Base-by-base conservation (phyloP, 192 early-diverging fungal genomes). In the Coemansia erecta region DNA sequence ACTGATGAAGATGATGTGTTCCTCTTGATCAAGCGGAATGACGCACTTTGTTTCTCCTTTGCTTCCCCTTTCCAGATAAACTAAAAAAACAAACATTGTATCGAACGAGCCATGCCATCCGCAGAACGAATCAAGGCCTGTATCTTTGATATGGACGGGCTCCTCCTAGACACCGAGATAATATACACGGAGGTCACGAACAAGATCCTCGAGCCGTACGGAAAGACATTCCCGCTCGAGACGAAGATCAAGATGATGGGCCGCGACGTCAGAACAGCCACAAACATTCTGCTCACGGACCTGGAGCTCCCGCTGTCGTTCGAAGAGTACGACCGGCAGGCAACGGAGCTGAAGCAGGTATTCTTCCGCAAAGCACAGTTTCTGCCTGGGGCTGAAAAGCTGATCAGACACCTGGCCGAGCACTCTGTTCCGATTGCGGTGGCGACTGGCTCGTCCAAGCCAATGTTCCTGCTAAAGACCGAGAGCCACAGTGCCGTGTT, bases 121-220 rank as follows among this genome's bases (percentile, higher is more conserved):
- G 44, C 49, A 14, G 60, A 80, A 4, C 47, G 45, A 39, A 84
- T 88, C 28, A 82, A 83, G 47, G 80, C 85, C 37, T 88, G 87
- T 62, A 86, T 91, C 60, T 91, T 91, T 64, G 89, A 91, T 51
- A 91, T 91, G 89, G 90, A 91, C 52, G 90, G 90, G 35, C 81
- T 90, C 23, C 81, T 91, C 35, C 77, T 90, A 19, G 92, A 94
- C 66, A 95, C 94, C 9, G 94, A 97, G 78, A 78, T 82, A 17
- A 85, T 97, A 54, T 97, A 97, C 72, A 88, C 92, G 7, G 79
- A 90, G 65, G 93, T 94, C 17, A 91, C 92, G 8, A 83, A 87
- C 82, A 84, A 74, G 78, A 88, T 98, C 55, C 77, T 96, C 24
- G 84, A 72, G 43, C 88, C 89, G 51, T 90, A 85, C 60, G 88